Evolutionary conservation across 352 stramenopile genomes (phyloP), one percentile per base, ranked within the genome.

Genomic region (Pythium dissimile): DNA sequence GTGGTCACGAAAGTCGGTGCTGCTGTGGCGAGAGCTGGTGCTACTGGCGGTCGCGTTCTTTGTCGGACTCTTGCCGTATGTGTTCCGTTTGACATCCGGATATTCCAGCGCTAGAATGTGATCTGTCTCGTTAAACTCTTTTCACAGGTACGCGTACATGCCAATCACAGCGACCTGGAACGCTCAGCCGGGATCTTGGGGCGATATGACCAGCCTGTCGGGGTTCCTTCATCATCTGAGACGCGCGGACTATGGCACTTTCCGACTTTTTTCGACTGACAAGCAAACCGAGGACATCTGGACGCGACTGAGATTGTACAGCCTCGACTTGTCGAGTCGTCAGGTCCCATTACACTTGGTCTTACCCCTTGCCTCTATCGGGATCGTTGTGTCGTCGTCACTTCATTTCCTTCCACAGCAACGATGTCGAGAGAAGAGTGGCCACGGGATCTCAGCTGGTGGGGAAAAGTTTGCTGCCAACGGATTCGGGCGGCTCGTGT

Each of bases 231-330:
- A 97, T 50, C 95, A 99, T 63, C 63, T 99, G 6, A 71, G 85
- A 12, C 75, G 95, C 10, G 74, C 71, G 7, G 96, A 99, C 60
- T 99, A 98, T 56, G 96, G 95, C 1, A 98, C 92, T 0, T 94
- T 98, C 38, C 82, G 77, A 11, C 77, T 99, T 7, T 98, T 96
- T 56, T 92, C 84, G 11, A 92, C 82, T n/a, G 67, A 68, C 24
- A 60, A 74, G 12, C 16, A 46, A 3, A 83, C 80, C 11, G 88
- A 97, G 63, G 78, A 70, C 28, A 59, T 97, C 31, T 74, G 69
- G 55, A 76, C 70, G n/a, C 79, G 92, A 18, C 67, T 92, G 28
- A 45, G 69, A 26, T 48, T 89, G 2, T 97, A 96, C 67, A 65
- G 64, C 4, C 27, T 73, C n/a, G 88, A 97, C 54, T 65, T 97